Evolutionary conservation across 2,329 filamentous ascomycete genomes (phyloP).

Genomic region (Drechslera avenae): DNA sequence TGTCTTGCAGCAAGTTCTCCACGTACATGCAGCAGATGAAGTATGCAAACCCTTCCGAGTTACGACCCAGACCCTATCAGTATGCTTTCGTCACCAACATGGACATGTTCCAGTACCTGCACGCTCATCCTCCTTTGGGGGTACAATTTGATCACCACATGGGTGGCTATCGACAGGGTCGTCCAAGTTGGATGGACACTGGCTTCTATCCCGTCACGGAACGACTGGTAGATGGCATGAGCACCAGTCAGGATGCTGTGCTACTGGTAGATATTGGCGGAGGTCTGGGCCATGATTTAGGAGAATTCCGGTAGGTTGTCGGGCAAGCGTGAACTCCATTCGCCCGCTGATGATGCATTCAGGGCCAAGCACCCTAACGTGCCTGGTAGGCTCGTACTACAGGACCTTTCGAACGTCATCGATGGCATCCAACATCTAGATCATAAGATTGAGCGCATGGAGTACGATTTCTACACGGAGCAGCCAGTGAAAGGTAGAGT

Average conservation of each 20-base stretch:
- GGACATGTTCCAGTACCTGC: slow-evolving; percentile 48
- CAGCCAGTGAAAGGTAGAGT: slow-evolving; percentile 48
- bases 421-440: slow-evolving; percentile 21
- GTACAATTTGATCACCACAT: slow-evolving; percentile 19
- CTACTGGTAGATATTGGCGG: slow-evolving; percentile 55
- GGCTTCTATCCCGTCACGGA: slow-evolving; percentile 20
- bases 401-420: slow-evolving; percentile 53
- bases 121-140: slow-evolving; percentile 45
- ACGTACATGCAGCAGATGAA: background rate
- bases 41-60: no score
- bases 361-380: slow-evolving; percentile 35
- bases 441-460: slow-evolving; percentile 38
- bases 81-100: slow-evolving; percentile 44
- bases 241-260: slow-evolving; percentile 12
- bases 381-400: slow-evolving; percentile 54
- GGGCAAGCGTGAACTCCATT: no score
- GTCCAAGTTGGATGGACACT: slow-evolving; percentile 18
- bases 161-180: slow-evolving; percentile 18
- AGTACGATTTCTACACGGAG: slow-evolving; percentile 55
- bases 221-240: slow-evolving; percentile 34
- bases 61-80: slow-evolving; percentile 38
- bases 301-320: background rate
- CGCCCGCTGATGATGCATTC: slow-evolving; percentile 10
- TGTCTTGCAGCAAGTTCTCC: background rate
- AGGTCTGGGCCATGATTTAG: slow-evolving; percentile 50